These are phyloP conservation scores for Phytophthora sojae DNA, from an alignment of 352 stramenopile species.

Conservation along the genomic window DNA sequence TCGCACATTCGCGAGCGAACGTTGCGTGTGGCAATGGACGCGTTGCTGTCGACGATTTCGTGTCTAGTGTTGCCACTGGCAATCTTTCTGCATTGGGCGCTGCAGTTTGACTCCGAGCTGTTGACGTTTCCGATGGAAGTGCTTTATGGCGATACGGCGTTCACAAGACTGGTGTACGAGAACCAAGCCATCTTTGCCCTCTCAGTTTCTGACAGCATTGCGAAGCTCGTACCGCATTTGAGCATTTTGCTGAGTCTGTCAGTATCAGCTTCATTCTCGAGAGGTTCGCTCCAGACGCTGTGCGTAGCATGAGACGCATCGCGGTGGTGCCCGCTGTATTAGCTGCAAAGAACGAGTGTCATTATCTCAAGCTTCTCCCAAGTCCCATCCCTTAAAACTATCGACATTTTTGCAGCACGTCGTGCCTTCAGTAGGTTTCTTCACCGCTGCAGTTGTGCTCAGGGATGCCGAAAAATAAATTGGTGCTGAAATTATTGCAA, in stretches of 20 bases:
- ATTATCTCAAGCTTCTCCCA: too few species aligned
- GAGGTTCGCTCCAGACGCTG: background rate
- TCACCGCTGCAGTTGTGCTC: slow-evolving; percentile 4
- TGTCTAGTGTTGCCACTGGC: slow-evolving; percentile 8
- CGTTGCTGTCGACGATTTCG: background rate
- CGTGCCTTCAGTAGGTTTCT: slow-evolving; percentile 26
- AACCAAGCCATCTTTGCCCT: slow-evolving; percentile 44
- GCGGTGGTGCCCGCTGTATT: too few species aligned
- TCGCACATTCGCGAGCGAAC: slow-evolving; percentile 14
- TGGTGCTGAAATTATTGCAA: too few species aligned
- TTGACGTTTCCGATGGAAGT: slow-evolving; percentile 33
- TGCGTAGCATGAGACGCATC: background rate
- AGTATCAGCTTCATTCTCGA: slow-evolving; percentile 34
- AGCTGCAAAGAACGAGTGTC: too few species aligned
- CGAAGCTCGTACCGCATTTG: slow-evolving; percentile 37
- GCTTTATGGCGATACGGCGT: slow-evolving; percentile 48
- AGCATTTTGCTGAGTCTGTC: slow-evolving; percentile 39
- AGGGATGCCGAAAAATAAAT: too few species aligned
- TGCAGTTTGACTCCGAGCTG: slow-evolving; percentile 29
- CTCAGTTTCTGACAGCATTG: slow-evolving; percentile 21
- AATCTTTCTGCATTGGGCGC: slow-evolving; percentile 9
- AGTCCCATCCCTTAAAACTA: too few species aligned
- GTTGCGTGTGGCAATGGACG: slow-evolving; percentile 19
- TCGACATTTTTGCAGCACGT: slow-evolving; percentile 12
- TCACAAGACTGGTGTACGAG: slow-evolving; percentile 51